These are phyloP conservation scores for Thymus mandschuricus DNA, from an alignment of 257 asterid genomes.

Conservation along the genomic window DNA sequence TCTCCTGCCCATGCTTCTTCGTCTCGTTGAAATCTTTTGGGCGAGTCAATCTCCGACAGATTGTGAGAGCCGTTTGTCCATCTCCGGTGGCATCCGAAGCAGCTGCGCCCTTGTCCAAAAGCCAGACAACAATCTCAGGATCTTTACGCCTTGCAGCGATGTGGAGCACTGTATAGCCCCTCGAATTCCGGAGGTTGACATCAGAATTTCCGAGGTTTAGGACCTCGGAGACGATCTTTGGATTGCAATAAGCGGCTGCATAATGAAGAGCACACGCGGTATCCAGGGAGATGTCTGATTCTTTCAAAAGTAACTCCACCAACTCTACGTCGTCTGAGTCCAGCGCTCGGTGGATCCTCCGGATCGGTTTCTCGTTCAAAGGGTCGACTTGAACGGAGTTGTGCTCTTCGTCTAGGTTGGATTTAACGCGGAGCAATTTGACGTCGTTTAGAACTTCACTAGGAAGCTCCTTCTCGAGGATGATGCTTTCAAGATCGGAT, in stretches of 20 bases:
- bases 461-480: slow-evolving; percentile 83
- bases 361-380: slow-evolving; percentile 50
- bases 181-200: slow-evolving; percentile 61
- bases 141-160: slow-evolving; percentile 93
- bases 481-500: slow-evolving; percentile 60
- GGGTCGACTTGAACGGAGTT: slow-evolving; percentile 46
- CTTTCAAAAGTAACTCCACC: slow-evolving; percentile 62
- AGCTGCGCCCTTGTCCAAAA: slow-evolving; percentile 60
- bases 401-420: slow-evolving; percentile 45
- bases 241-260: slow-evolving; percentile 80
- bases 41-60: slow-evolving; percentile 71
- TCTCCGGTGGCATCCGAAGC: slow-evolving; percentile 62
- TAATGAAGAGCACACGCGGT: slow-evolving; percentile 80
- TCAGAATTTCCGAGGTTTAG: slow-evolving; percentile 56
- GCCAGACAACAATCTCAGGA: slow-evolving; percentile 53
- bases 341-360: slow-evolving; percentile 69
- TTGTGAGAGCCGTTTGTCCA: slow-evolving; percentile 69
- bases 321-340: slow-evolving; percentile 78
- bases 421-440: slow-evolving; percentile 46
- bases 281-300: slow-evolving; percentile 71
- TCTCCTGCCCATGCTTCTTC: slow-evolving; percentile 61
- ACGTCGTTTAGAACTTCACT: slow-evolving; percentile 43
- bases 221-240: slow-evolving; percentile 66
- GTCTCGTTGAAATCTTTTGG: slow-evolving; percentile 72
- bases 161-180: slow-evolving; percentile 82